phyloP scores from a whole-genome alignment of 2,329 filamentous ascomycete genomes.

The Ophiostoma himal-ulmi region DNA sequence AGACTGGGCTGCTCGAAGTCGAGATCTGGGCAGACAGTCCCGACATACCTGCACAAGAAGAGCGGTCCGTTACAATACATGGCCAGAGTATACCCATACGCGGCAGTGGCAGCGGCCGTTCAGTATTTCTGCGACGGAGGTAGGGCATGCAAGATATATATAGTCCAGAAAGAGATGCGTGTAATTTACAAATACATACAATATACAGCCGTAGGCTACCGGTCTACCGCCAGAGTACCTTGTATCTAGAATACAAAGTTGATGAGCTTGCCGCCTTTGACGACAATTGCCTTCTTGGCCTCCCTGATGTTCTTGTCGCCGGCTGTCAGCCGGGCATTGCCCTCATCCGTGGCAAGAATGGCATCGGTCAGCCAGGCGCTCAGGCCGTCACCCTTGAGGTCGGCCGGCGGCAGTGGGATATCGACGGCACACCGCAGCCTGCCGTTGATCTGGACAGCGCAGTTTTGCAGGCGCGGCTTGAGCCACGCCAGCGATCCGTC shows the following conservation, averaged over 20 bases:
- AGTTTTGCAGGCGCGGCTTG: constrained; percentile 46
- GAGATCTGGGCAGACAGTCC: constrained; percentile 72
- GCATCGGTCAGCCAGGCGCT: constrained; percentile 56
- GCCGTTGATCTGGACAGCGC: constrained; percentile 75
- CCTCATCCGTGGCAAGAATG: constrained; percentile 57
- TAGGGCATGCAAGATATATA: neutral
- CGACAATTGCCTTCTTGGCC: constrained; percentile 61
- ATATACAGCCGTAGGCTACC: neutral
- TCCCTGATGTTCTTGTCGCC: constrained; percentile 43
- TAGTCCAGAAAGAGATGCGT: neutral
- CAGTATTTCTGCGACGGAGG: constrained; percentile 35
- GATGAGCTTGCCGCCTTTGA: constrained; percentile 60
- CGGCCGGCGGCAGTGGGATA: constrained; percentile 48
- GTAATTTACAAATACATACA: neutral
- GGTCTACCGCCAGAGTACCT: no score
- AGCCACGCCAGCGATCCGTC: constrained; percentile 49
- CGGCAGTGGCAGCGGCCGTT: constrained; percentile 46
- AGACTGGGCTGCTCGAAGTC: constrained; percentile 33
- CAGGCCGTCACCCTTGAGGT: constrained; percentile 43
- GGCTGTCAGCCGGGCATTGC: constrained; percentile 48
- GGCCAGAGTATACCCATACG: constrained; percentile 35
- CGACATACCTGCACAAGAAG: constrained; percentile 34
- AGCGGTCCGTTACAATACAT: constrained; percentile 26
- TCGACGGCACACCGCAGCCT: constrained; percentile 64
- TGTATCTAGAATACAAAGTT: constrained; percentile 61